Conservation (phyloP, 1,284 basidiomycete genomes). For the Flammula alnicola region DNA sequence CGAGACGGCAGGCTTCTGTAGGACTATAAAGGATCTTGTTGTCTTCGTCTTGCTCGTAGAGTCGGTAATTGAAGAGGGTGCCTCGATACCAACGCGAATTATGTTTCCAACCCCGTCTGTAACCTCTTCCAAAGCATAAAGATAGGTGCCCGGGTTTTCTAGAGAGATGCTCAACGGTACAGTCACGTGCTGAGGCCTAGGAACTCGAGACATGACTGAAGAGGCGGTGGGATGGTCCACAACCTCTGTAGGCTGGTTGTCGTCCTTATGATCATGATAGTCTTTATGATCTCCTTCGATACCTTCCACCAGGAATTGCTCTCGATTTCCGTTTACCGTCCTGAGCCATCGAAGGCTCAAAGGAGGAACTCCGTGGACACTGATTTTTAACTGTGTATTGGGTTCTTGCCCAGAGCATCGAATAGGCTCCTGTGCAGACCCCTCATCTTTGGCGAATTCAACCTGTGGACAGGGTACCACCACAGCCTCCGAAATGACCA, state of each 20-base stretch:
- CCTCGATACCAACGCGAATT: constrained; percentile 51
- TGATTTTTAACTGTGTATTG: constrained; percentile 65
- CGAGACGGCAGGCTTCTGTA: constrained; percentile 75
- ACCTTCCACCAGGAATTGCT: constrained; percentile 81
- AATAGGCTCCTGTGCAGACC: constrained; percentile 49
- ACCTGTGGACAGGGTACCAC: constrained; percentile 84
- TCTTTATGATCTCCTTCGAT: constrained; percentile 65
- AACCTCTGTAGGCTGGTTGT: constrained; percentile 16
- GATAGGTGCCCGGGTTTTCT: constrained; percentile 64
- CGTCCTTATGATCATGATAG: constrained; percentile 17
- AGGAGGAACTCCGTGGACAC: constrained; percentile 79
- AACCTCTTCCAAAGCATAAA: constrained; percentile 74
- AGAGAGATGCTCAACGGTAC: constrained; percentile 73
- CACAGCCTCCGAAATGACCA: constrained; percentile 71
- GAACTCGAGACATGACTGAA: constrained; percentile 25
- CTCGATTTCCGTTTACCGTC: constrained; percentile 62
- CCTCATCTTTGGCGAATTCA: constrained; percentile 58
- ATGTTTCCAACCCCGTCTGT: constrained; percentile 77
- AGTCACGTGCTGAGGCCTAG: constrained; percentile 57
- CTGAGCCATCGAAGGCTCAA: constrained; percentile 80
- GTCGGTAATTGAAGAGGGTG: constrained; percentile 20
- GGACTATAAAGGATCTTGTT: constrained; percentile 70
- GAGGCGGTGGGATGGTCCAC: constrained; percentile 3
- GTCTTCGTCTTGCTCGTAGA: constrained; percentile 52
- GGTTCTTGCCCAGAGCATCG: constrained; percentile 78